phyloP scores from a whole-genome alignment of 2,329 filamentous ascomycete genomes.

The Blastomyces parvus region DNA sequence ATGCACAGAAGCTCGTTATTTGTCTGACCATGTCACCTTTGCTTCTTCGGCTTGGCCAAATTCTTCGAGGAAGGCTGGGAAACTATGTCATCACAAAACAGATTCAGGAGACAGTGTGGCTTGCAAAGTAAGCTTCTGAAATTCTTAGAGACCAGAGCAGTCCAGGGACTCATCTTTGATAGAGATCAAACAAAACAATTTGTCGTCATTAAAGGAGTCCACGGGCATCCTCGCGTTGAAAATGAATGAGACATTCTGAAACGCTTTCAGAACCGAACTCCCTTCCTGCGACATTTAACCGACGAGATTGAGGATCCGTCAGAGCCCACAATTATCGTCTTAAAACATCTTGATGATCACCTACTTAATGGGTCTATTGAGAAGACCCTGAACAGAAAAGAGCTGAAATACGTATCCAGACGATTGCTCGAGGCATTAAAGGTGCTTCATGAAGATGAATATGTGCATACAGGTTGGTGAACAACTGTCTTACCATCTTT shows the following conservation, averaged over 20 bases:
- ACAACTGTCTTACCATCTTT: not conserved
- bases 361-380: slow-evolving; percentile 7
- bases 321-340: slow-evolving; percentile 18
- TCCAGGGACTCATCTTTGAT: not conserved
- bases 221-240: slow-evolving; percentile 18
- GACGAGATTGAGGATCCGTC: slow-evolving; percentile 22
- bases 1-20: not conserved
- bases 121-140: slow-evolving; percentile 9
- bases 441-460: slow-evolving; percentile 12
- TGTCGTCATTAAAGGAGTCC: slow-evolving; percentile 23
- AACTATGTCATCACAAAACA: slow-evolving; percentile 11
- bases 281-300: slow-evolving; percentile 21
- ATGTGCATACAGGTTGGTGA: slow-evolving; percentile 14
- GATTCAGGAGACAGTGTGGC: slow-evolving; percentile 12
- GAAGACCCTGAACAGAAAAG: slow-evolving; percentile 17
- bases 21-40: not conserved
- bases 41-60: not conserved
- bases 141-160: not conserved
- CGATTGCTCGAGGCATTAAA: slow-evolving; percentile 13
- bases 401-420: slow-evolving; percentile 12
- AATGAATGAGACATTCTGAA: slow-evolving; percentile 24
- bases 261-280: slow-evolving; percentile 19
- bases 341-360: slow-evolving; percentile 20
- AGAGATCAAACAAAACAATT: slow-evolving; percentile 13
- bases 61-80: slow-evolving; percentile 10